Conservation (phyloP, 2,329 filamentous ascomycete genomes). For the Cyanodermella asteris region DNA sequence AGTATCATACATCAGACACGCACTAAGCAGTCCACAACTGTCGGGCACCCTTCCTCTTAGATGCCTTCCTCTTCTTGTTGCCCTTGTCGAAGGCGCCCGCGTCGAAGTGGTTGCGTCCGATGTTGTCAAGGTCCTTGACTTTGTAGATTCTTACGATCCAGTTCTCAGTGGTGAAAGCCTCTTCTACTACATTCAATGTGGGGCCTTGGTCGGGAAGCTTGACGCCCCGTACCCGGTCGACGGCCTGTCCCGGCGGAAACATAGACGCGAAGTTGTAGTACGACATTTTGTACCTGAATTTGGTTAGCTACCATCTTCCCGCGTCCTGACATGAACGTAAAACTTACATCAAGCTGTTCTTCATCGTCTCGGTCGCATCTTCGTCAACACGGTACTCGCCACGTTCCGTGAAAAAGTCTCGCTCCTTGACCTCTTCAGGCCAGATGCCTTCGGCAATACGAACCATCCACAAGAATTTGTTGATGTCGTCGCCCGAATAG, state of each 20-base stretch:
- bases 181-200: slow-evolving; percentile 70
- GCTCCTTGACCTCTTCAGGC: slow-evolving; percentile 97
- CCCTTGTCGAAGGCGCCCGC: slow-evolving; percentile 31
- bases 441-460: slow-evolving; percentile 97
- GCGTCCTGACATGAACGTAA: neutral
- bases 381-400: slow-evolving; percentile 91
- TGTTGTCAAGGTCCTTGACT: slow-evolving; percentile 95
- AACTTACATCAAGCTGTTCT: slow-evolving; percentile 92
- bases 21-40: slow-evolving; percentile 20
- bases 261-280: slow-evolving; percentile 93
- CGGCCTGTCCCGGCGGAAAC: slow-evolving; percentile 77
- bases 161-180: slow-evolving; percentile 97
- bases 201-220: slow-evolving; percentile 68
- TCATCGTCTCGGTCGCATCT: slow-evolving; percentile 90
- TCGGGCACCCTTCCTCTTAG: slow-evolving; percentile 20
- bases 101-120: slow-evolving; percentile 66
- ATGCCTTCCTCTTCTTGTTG: slow-evolving; percentile 28
- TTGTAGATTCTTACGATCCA: slow-evolving; percentile 99
- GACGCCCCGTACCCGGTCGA: slow-evolving; percentile 68
- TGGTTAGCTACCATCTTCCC: slow-evolving; percentile 8
- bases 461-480: slow-evolving; percentile 99
- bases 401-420: slow-evolving; percentile 79
- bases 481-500: slow-evolving; percentile 97
- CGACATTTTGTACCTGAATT: slow-evolving; percentile 92
- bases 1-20: too few species aligned